A percentile compares a stretch with the other conserved stretches of the same genome.
Evolutionary conservation across 768 basidiomycete species (phyloP).

Genomic region (Termitomyces sp.): DNA sequence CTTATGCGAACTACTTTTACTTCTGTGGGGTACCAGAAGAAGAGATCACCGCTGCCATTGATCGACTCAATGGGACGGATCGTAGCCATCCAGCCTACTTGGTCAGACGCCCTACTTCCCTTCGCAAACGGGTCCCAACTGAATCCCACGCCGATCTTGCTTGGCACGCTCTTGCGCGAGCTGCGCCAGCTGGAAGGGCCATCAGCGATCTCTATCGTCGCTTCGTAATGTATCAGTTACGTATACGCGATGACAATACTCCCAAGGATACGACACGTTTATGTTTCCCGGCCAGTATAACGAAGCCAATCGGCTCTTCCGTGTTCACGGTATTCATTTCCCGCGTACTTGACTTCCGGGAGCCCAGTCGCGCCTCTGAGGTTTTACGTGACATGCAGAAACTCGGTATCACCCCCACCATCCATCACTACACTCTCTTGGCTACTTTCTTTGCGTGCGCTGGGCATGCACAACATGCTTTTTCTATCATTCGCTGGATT

Average conservation of each 20-base stretch:
- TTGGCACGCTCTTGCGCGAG: conserved; percentile 33
- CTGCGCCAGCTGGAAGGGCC: conserved; percentile 16
- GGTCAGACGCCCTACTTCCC: conserved; percentile 1
- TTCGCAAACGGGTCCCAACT: conserved; percentile 29
- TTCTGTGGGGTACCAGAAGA: conserved; percentile 46
- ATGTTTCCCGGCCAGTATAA: conserved; percentile 25
- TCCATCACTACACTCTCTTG: conserved; percentile 46
- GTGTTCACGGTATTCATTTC: conserved; percentile 54
- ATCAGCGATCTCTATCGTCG: conserved; percentile 38
- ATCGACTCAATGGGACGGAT: conserved; percentile 1
- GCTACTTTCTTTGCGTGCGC: conserved; percentile 39
- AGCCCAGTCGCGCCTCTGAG: conserved; percentile 26
- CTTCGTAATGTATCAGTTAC: conserved; percentile 18
- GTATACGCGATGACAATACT: background rate
- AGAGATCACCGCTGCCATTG: conserved; percentile 16
- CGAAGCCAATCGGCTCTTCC: conserved; percentile 18
- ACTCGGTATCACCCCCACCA: conserved; percentile 38
- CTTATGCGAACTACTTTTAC: conserved; percentile 49
- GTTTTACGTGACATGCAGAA: conserved; percentile 51
- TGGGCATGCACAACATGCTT: conserved; percentile 29
- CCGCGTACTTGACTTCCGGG: conserved; percentile 26
- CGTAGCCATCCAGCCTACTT: conserved; percentile 3
- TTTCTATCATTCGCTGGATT: conserved; percentile 37
- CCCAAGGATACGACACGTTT: conserved; percentile 12
- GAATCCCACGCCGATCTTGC: conserved; percentile 29